Evolutionary conservation across 352 stramenopile genomes (phyloP).

Genomic region (Aphanomyces stellatus): DNA sequence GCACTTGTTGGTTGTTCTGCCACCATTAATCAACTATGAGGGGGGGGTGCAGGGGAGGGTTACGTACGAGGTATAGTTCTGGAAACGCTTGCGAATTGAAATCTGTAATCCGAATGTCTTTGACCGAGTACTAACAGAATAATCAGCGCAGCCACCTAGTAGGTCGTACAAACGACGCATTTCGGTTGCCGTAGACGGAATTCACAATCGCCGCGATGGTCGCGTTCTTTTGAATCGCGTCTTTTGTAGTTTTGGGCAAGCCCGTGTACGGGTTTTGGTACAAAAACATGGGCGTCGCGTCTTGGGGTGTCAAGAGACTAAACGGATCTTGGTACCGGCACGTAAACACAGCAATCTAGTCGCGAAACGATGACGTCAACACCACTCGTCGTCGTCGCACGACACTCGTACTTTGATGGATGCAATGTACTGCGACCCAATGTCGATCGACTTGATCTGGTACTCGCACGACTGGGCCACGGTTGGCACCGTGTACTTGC

Average conservation of each 20-base stretch:
- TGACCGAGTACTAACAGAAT: conserved; percentile 10
- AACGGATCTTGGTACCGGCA: conserved; percentile 6
- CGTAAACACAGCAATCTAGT: conserved; percentile 16
- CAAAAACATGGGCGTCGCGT: background rate
- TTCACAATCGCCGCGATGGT: background rate
- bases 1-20: too few species aligned
- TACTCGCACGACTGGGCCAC: conserved; percentile 8
- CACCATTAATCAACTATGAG: too few species aligned
- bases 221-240: background rate
- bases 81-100: conserved; percentile 8
- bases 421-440: background rate
- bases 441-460: conserved; percentile 6
- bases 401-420: conserved; percentile 9
- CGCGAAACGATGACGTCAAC: background rate
- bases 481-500: conserved; percentile 7
- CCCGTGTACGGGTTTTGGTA: conserved; percentile 2
- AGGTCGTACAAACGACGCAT: conserved; percentile 1
- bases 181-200: conserved; percentile 9
- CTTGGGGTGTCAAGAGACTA: background rate
- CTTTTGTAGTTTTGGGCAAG: background rate
- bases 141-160: background rate
- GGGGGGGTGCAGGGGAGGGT: background rate
- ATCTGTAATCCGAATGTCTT: conserved; percentile 1
- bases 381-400: too few species aligned
- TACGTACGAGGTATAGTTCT: conserved; percentile 2